A percentile compares a stretch with the other conserved stretches of the same genome.
Conservation (phyloP, 1,284 basidiomycete species). For the Cryptococcus sp. region DNA sequence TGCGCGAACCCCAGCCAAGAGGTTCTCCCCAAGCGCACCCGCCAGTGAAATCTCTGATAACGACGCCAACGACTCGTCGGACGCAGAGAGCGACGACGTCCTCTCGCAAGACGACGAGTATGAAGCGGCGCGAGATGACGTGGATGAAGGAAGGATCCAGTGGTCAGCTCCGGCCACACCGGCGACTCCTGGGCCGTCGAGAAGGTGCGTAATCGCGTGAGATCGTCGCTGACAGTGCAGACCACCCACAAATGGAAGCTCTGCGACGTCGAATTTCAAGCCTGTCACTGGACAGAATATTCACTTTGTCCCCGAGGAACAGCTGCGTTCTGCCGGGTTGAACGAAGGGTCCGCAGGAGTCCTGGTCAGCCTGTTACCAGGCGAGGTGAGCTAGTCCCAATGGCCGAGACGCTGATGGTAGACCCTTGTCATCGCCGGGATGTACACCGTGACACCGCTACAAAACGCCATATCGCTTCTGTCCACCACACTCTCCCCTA, state of each 20-base stretch:
- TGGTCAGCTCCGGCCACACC: conserved; percentile 28
- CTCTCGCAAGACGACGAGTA: conserved; percentile 17
- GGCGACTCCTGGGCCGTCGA: conserved; percentile 11
- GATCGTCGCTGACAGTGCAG: not conserved
- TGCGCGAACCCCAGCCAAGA: not conserved
- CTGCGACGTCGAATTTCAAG: conserved; percentile 23
- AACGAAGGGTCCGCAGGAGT: conserved; percentile 25
- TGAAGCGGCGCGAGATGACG: conserved; percentile 14
- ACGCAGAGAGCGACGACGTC: conserved; percentile 18
- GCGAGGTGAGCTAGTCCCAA: conserved; percentile 37
- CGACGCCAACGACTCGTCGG: conserved; percentile 17
- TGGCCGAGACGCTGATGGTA: conserved; percentile 7
- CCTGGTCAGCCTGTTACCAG: conserved; percentile 32
- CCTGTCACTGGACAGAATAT: conserved; percentile 32
- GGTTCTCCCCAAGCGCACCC: conserved; percentile 41
- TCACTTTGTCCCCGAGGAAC: conserved; percentile 10
- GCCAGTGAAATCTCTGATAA: conserved; percentile 16
- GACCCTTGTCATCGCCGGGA: conserved; percentile 33
- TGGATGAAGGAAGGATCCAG: conserved; percentile 22
- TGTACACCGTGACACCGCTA: conserved; percentile 42
- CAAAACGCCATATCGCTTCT: conserved; percentile 32
- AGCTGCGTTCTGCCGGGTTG: conserved; percentile 23
- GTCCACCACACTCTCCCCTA: conserved; percentile 53
- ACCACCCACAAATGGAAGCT: conserved; percentile 2
- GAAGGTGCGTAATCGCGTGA: conserved; percentile 11